A percentile compares a stretch with the other conserved stretches of the same genome.
These are phyloP conservation scores for Candida frijolesensis DNA, from an alignment of 1,139 yeast species.

Conservation along the genomic window DNA sequence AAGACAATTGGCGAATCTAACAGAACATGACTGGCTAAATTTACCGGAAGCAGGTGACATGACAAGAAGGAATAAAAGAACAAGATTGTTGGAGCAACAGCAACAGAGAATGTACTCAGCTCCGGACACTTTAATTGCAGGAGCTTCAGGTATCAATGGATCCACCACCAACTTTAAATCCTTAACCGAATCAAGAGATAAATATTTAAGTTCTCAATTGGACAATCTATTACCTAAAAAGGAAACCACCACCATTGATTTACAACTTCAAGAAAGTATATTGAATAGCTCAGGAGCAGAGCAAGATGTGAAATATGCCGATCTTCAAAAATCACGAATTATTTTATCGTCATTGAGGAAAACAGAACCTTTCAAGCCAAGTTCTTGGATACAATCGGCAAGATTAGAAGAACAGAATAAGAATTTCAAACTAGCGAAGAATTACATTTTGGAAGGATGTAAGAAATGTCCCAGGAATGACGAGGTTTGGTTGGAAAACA, in stretches of 20 bases:
- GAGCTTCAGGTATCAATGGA: constrained; percentile 10
- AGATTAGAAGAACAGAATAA: constrained; percentile 71
- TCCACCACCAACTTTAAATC: constrained; percentile 50
- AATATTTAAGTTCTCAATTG: constrained; percentile 49
- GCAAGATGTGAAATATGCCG: constrained; percentile 16
- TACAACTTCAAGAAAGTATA: constrained; percentile 21
- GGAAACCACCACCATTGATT: constrained; percentile 43
- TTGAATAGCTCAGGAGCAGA: constrained; percentile 13
- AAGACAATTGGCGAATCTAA: constrained; percentile 56
- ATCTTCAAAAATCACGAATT: constrained; percentile 49
- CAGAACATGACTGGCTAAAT: constrained; percentile 75
- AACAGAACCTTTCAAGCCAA: constrained; percentile 72
- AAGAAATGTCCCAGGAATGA: constrained; percentile 64
- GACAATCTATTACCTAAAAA: constrained; percentile 27
- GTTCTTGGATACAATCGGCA: constrained; percentile 90
- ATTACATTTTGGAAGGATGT: constrained; percentile 73
- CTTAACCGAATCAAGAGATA: constrained; percentile 56
- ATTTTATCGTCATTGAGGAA: constrained; percentile 70
- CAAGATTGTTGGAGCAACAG: constrained; percentile 61
- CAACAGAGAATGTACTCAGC: constrained; percentile 78
- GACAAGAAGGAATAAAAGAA: constrained; percentile 77
- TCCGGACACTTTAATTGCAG: constrained; percentile 64
- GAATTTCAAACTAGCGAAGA: constrained; percentile 58
- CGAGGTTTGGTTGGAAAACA: constrained; percentile 80
- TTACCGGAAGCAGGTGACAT: constrained; percentile 90